A percentile compares a stretch with the other conserved stretches of the same genome.
Evolutionary conservation across 208 protist species (phyloP).

Genomic region (Acanthamoeba culbertsoni): DNA sequence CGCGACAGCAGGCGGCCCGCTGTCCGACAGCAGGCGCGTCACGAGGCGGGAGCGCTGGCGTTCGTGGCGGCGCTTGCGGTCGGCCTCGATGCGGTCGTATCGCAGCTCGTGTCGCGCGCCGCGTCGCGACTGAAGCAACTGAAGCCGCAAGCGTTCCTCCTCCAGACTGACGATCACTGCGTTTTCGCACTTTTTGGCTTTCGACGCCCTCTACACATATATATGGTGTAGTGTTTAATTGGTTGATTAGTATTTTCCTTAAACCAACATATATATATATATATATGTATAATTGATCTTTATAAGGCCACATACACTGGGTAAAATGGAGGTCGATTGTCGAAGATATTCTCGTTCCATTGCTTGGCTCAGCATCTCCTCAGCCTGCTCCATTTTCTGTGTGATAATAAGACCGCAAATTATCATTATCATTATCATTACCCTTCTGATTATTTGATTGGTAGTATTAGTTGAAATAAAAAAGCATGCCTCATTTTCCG

Average conservation of each 20-base stretch:
- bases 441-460: neutral
- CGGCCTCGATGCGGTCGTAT: neutral
- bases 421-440: neutral
- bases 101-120: neutral
- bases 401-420: neutral
- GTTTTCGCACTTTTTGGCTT: neutral
- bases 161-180: neutral
- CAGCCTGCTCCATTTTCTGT: neutral
- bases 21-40: neutral
- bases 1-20: neutral
- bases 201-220: too few relatives aligned
- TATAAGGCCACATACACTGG: neutral
- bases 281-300: too few relatives aligned
- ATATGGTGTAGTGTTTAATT: too few relatives aligned
- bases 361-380: neutral
- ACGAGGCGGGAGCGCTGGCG: neutral
- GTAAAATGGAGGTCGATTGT: neutral
- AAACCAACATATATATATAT: too few relatives aligned
- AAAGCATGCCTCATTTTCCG: slow-evolving; percentile 54
- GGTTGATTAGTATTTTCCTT: too few relatives aligned
- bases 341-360: neutral
- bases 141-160: neutral
- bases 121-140: neutral
- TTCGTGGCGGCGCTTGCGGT: neutral
- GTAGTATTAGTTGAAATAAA: neutral